Evolutionary conservation across 495 filamentous ascomycete genomes (phyloP), one percentile per base, ranked within the genome.

Genomic region (Amniculicola lignicola): DNA sequence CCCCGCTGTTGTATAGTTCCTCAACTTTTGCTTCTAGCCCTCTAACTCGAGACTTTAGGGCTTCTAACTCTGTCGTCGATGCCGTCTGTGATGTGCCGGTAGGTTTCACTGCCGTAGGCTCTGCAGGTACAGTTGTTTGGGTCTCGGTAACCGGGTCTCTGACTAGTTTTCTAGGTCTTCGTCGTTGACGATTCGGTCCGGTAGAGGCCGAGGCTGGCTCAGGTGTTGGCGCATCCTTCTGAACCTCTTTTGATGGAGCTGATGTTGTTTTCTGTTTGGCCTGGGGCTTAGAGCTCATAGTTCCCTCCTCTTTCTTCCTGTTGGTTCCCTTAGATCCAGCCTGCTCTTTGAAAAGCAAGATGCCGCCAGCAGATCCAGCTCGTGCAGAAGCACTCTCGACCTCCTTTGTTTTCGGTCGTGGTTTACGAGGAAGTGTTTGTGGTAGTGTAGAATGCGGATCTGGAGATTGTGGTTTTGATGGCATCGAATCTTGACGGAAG

Each of bases 11-110:
- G 21, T 64, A 64, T 2, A 64, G 52, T 29, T 64, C 51, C 25
- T 64, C 61, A 23, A 64, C 61, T 44, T 56, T 64, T 37, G 61
- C 50, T 28, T 64, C 61, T 14, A 64, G 50, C 22, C 61, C 56
- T 12, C 56, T 27, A 18, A 64, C 56, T 21, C 61, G 48, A 12
- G 49, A 51, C 39, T 64, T 64, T 14, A 64, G 56, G 1, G 61
- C 61, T 51, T 64, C 61, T 29, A 64, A 51, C 35, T 64, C 61
- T 19, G 29, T 27, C 5, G 49, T 52, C 9, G 55, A 45, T 6
- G 48, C 47, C 11, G 47, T 16, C 12, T 47, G 9, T 31, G 24
- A n/a, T 14, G 35, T 46, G 22, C 22, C 27, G n/a, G 38, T 14
- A 22, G 18, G 21, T 28, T 31, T 35, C 10, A 10, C 29, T 37